Base-by-base conservation (phyloP, 305 asterid species). In the Petunia hybrid region DNA sequence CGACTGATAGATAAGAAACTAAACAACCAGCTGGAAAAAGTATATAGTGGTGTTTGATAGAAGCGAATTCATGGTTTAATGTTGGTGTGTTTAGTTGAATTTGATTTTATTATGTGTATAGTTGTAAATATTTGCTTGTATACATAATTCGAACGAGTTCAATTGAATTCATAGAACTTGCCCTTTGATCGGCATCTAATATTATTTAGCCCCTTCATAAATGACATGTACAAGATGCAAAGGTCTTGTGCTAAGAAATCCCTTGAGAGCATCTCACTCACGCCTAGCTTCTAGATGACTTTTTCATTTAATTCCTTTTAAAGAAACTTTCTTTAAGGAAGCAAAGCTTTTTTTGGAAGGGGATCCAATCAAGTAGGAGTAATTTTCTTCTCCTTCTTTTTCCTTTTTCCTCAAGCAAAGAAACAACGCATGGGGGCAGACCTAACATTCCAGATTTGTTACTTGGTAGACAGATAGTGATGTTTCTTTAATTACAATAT, bases 401-500 rank as follows among this genome's bases (percentile, higher is more conserved):
- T 60, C 12, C 71, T 38, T 80, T 46, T 80, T 35, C 71, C 70
- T 78, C 76, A 76, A 60, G 75, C 82, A 87, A 84, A 85, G 84
- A 82, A 76, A 66, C 75, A 61, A 45, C 79, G 80, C 79, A 78
- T 41, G 81, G 83, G 62, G 60, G 38, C 75, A 67, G 42, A 41
- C 53, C 51, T 22, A 22, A 22, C 31, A 22, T 22, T 22, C 31
- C 31, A 22, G 31, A 22, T 22, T 22, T 22, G 31, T 22, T 22
- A 22, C 31, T 22, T 22, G 31, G 31, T 22, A 22, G 31, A 41
- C 62, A 84, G 64, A 71, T 85, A 78, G 65, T 84, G 85, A 82
- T 86, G 80, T 81, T 82, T 81, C 86, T 85, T 86, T 86, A 66
- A 80, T 83, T 84, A 82, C 83, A 81, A 85, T 71, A 82, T 74